phyloP scores from a whole-genome alignment of 1,284 basidiomycete species.

The Ganoderma boninense region DNA sequence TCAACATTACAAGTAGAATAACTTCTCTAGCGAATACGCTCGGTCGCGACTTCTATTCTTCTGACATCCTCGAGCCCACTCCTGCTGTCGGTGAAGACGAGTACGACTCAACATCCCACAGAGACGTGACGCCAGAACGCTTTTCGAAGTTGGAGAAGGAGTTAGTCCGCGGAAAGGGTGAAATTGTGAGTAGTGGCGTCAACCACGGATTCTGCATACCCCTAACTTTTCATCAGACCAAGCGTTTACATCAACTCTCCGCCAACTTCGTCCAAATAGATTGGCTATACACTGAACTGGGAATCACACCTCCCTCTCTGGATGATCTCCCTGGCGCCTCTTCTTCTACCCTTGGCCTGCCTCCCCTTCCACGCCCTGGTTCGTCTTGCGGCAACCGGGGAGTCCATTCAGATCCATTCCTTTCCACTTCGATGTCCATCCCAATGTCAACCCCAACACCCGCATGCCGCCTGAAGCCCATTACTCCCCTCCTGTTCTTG shows the following conservation, averaged over 20 bases:
- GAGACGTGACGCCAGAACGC: slow-evolving; percentile 79
- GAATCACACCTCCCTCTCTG: slow-evolving; percentile 63
- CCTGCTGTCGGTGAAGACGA: slow-evolving; percentile 52
- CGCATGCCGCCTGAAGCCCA: slow-evolving; percentile 34
- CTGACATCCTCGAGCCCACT: slow-evolving; percentile 62
- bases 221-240: slow-evolving; percentile 53
- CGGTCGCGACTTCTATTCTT: slow-evolving; percentile 65
- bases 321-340: slow-evolving; percentile 56
- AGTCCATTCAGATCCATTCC: slow-evolving; percentile 56
- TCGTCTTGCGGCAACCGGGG: slow-evolving; percentile 45
- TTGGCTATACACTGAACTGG: slow-evolving; percentile 83
- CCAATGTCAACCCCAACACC: slow-evolving; percentile 45
- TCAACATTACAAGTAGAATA: slow-evolving; percentile 70
- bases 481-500: slow-evolving; percentile 37
- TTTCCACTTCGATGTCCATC: slow-evolving; percentile 44
- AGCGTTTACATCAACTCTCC: slow-evolving; percentile 72
- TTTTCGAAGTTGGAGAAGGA: slow-evolving; percentile 84
- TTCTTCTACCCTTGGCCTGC: slow-evolving; percentile 46
- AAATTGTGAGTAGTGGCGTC: slow-evolving; percentile 64
- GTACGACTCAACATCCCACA: slow-evolving; percentile 51
- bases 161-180: slow-evolving; percentile 78
- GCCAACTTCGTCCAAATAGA: slow-evolving; percentile 75
- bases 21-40: slow-evolving; percentile 64
- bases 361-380: slow-evolving; percentile 48
- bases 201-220: not conserved